Conservation (phyloP, 2,329 filamentous ascomycete species). For the Delphinella strobiligena region DNA sequence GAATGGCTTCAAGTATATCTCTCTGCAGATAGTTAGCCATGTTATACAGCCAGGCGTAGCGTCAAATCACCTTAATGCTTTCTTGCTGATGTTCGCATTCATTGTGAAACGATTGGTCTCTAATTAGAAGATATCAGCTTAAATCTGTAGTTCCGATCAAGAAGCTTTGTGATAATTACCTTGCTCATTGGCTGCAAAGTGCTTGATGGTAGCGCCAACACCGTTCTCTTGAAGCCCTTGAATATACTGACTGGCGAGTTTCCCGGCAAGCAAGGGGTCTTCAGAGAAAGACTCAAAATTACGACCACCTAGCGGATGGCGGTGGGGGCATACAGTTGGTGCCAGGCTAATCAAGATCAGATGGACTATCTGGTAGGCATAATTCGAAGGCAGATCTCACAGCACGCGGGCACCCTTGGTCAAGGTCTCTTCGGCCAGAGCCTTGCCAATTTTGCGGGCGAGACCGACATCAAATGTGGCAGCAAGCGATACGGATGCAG, state of each 20-base stretch:
- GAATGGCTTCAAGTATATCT: slow-evolving; percentile 61
- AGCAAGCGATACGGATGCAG: slow-evolving; percentile 65
- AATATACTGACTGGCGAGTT: slow-evolving; percentile 51
- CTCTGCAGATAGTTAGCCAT: too few relatives aligned
- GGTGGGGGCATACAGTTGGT: slow-evolving; percentile 70
- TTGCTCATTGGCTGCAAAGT: slow-evolving; percentile 61
- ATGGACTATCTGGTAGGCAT: too few relatives aligned
- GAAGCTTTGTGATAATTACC: slow-evolving; percentile 56
- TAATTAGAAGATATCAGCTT: too few relatives aligned
- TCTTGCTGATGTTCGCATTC: too few relatives aligned
- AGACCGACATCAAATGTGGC: slow-evolving; percentile 67
- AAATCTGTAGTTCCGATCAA: too few relatives aligned
- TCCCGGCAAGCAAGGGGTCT: slow-evolving; percentile 65
- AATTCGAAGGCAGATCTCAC: too few relatives aligned
- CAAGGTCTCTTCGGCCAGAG: slow-evolving; percentile 59
- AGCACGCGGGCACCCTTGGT: slow-evolving; percentile 62
- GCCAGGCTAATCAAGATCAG: slow-evolving; percentile 64
- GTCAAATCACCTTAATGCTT: too few relatives aligned
- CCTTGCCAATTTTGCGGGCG: slow-evolving; percentile 54
- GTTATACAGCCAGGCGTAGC: too few relatives aligned
- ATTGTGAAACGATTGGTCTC: too few relatives aligned
- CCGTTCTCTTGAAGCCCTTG: slow-evolving; percentile 58
- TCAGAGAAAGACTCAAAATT: slow-evolving; percentile 84
- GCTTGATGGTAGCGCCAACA: slow-evolving; percentile 68
- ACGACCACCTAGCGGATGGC: slow-evolving; percentile 69